Conservation (phyloP, 2,329 filamentous ascomycete species). For the Purpureocillium takamizusanense region DNA sequence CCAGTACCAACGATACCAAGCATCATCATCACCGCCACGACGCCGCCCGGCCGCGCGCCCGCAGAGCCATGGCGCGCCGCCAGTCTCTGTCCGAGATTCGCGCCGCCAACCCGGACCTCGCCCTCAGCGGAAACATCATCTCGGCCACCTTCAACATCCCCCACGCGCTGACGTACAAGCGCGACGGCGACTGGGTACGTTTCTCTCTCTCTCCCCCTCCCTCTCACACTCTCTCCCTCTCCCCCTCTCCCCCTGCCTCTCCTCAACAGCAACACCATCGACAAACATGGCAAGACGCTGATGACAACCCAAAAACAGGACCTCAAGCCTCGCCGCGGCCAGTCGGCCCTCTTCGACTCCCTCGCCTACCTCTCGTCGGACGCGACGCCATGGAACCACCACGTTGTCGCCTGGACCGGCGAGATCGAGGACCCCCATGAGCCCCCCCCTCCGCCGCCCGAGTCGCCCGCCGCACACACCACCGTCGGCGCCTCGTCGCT, state of each 20-base stretch:
- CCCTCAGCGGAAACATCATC: constrained; percentile 56
- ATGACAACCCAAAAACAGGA: no score
- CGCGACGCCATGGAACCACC: constrained; percentile 81
- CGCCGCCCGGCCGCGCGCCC: background rate
- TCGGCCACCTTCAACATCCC: constrained; percentile 58
- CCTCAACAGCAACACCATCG: no score
- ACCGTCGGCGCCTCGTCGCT: constrained; percentile 45
- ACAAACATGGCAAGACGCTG: no score
- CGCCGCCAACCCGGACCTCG: constrained; percentile 45
- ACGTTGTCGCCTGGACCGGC: constrained; percentile 88
- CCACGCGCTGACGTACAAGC: constrained; percentile 48
- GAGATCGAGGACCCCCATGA: constrained; percentile 57
- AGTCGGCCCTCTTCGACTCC: constrained; percentile 86
- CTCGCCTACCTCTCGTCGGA: constrained; percentile 82
- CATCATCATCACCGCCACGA: background rate
- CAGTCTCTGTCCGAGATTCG: constrained; percentile 48
- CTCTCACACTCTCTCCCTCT: background rate
- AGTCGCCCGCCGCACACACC: constrained; percentile 32
- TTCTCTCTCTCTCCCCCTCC: constrained; percentile 2
- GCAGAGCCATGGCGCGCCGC: constrained; percentile 30
- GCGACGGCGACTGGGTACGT: constrained; percentile 53
- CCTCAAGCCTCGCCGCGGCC: constrained; percentile 69
- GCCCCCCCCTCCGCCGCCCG: constrained; percentile 36
- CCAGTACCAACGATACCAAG: no score
- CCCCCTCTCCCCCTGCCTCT: background rate